These are phyloP conservation scores for Erythrophleum fordii DNA, from an alignment of 306 rosid species.

Conservation along the genomic window DNA sequence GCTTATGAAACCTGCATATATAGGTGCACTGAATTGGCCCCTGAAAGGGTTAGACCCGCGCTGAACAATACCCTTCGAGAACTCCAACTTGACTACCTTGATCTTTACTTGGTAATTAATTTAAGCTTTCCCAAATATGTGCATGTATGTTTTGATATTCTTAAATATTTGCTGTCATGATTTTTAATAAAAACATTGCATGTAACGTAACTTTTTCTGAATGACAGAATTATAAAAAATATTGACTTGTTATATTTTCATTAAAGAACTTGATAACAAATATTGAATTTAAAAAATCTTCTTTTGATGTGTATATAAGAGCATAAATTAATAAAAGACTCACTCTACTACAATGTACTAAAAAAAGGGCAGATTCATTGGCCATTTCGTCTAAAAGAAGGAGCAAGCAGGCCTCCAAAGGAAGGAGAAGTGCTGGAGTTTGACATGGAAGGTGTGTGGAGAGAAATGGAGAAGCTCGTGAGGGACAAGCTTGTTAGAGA, in stretches of 20 bases:
- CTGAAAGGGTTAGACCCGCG: conserved; percentile 64
- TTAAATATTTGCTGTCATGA: no score
- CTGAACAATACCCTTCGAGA: conserved; percentile 57
- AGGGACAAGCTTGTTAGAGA: conserved; percentile 54
- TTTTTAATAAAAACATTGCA: no score
- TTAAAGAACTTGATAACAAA: no score
- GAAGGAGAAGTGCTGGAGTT: conserved; percentile 53
- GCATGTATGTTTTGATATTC: background rate
- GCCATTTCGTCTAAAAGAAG: conserved; percentile 59
- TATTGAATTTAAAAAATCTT: background rate
- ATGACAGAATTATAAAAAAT: no score
- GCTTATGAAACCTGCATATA: background rate
- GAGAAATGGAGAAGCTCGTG: conserved; percentile 67
- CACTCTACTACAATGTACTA: no score
- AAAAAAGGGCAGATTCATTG: conserved; percentile 45
- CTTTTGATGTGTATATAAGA: background rate
- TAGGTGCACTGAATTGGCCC: conserved; percentile 71
- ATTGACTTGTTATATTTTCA: no score
- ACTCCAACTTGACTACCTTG: conserved; percentile 66
- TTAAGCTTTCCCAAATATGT: background rate
- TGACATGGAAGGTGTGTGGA: conserved; percentile 67
- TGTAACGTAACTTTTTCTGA: no score
- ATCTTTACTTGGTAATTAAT: conserved; percentile 59
- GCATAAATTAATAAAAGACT: background rate
- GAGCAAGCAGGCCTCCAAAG: conserved; percentile 55